Percentiles rank a stretch among this genome's conserved stretches.
Conservation (phyloP, 2,329 filamentous ascomycete species). For the Sporothrix luriei region DNA sequence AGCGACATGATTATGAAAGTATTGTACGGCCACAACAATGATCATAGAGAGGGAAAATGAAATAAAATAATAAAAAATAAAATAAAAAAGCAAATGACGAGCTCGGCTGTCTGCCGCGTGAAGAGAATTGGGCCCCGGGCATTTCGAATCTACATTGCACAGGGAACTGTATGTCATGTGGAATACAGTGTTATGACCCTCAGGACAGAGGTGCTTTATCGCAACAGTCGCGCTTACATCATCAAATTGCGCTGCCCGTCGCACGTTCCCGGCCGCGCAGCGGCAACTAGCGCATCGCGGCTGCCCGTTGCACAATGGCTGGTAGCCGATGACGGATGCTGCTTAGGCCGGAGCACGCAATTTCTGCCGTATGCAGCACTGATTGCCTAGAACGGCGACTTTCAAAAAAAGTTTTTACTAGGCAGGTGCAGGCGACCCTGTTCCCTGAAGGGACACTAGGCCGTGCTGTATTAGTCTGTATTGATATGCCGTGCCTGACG, state of each 20-base stretch:
- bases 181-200: neutral
- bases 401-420: conserved; percentile 10
- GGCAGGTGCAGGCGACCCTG: neutral
- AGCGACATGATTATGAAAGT: neutral
- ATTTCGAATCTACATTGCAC: neutral
- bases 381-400: conserved; percentile 17
- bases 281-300: conserved; percentile 20
- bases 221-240: conserved; percentile 15
- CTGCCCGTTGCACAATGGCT: conserved; percentile 20
- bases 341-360: conserved; percentile 26
- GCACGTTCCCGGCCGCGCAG: neutral
- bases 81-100: conserved; percentile 2
- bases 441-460: conserved; percentile 8
- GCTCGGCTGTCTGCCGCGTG: neutral
- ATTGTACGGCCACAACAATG: neutral
- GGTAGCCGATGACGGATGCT: conserved; percentile 22
- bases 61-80: no score
- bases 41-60: neutral
- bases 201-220: neutral
- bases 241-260: neutral
- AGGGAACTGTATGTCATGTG: neutral
- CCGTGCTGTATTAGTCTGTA: no score
- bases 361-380: neutral
- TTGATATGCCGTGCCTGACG: conserved; percentile 3
- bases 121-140: neutral